Conservation (phyloP, 2,329 filamentous ascomycete species). For the Apiospora arundinis region DNA sequence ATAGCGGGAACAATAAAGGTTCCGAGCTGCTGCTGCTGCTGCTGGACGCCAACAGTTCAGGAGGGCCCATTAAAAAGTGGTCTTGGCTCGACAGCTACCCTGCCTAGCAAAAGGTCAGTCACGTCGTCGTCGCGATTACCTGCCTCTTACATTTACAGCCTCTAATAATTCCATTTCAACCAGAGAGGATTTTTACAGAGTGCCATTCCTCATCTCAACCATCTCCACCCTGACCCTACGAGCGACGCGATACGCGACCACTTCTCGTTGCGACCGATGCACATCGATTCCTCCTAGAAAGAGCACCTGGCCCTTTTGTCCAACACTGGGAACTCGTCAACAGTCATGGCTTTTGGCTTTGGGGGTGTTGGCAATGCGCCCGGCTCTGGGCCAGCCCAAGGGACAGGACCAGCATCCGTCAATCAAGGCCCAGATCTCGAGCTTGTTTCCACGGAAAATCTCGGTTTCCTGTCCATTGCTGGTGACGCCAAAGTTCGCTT, state of each 20-base stretch:
- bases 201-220: background rate
- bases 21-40: background rate
- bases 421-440: conserved; percentile 71
- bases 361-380: conserved; percentile 35
- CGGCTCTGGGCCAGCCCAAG: conserved; percentile 31
- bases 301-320: conserved; percentile 16
- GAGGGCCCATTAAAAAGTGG: conserved; percentile 18
- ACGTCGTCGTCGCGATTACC: conserved; percentile 17
- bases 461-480: conserved; percentile 82
- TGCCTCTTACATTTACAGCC: conserved; percentile 13
- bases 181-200: background rate
- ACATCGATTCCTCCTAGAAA: conserved; percentile 6
- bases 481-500: conserved; percentile 85
- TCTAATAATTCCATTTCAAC: conserved; percentile 5
- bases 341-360: conserved; percentile 30
- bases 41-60: conserved; percentile 2
- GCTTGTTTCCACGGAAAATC: conserved; percentile 82
- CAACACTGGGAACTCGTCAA: conserved; percentile 16
- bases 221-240: background rate
- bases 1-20: conserved; percentile 3
- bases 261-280: conserved; percentile 3
- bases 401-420: conserved; percentile 26
- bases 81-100: conserved; percentile 5
- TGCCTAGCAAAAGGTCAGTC: conserved; percentile 5
- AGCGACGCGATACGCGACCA: conserved; percentile 8